These are phyloP conservation scores for Suillus hirtellus DNA, from an alignment of 768 basidiomycete genomes.

Conservation along the genomic window DNA sequence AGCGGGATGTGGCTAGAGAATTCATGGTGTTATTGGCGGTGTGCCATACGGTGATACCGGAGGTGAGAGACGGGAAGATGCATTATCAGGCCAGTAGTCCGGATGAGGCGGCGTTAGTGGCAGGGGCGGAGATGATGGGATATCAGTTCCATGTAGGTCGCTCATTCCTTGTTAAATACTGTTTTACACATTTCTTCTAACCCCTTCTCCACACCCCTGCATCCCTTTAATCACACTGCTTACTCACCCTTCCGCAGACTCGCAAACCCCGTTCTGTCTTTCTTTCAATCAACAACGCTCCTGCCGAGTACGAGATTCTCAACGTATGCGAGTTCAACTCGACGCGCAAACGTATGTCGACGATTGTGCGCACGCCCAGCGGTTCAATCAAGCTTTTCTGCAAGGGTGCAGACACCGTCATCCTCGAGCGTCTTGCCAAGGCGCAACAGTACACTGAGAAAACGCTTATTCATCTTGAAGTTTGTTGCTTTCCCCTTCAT, in stretches of 20 bases:
- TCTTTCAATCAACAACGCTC: constrained; percentile 71
- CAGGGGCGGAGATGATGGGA: constrained; percentile 88
- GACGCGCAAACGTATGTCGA: constrained; percentile 97
- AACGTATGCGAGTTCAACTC: constrained; percentile 99
- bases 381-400: constrained; percentile 94
- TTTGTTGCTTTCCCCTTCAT: constrained; percentile 30
- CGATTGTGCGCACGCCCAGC: constrained; percentile 81
- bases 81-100: constrained; percentile 96
- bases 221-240: background rate
- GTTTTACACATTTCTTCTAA: background rate
- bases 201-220: background rate
- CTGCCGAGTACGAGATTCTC: constrained; percentile 83
- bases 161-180: background rate
- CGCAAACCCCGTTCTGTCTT: constrained; percentile 97
- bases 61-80: constrained; percentile 85
- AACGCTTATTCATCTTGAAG: constrained; percentile 90
- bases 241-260: constrained; percentile 47
- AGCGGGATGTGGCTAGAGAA: constrained; percentile 60
- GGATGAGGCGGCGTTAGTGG: constrained; percentile 94
- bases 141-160: constrained; percentile 88
- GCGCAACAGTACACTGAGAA: constrained; percentile 83
- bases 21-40: constrained; percentile 87
- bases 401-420: constrained; percentile 98
- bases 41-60: constrained; percentile 98
- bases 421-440: constrained; percentile 87